These are phyloP conservation scores for Stagonosporopsis rhizophila DNA, from an alignment of 2,329 filamentous ascomycete genomes.

Conservation along the genomic window DNA sequence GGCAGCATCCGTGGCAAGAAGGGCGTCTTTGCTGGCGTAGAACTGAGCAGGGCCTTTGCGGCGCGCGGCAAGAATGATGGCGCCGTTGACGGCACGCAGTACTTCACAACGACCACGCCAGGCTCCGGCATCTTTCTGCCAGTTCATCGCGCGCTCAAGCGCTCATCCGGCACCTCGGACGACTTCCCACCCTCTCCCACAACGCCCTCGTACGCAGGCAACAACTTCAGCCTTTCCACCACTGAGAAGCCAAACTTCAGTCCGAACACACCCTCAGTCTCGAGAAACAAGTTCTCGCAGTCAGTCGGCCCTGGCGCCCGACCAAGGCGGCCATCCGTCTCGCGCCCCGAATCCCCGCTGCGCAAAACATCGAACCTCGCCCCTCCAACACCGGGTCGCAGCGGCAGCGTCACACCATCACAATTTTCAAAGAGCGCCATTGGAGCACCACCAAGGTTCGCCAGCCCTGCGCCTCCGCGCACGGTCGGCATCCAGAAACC, in stretches of 20 bases:
- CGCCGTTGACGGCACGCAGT: conserved; percentile 82
- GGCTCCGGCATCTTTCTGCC: conserved; percentile 95
- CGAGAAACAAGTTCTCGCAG: conserved; percentile 89
- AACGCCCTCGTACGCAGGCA: conserved; percentile 64
- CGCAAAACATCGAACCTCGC: conserved; percentile 60
- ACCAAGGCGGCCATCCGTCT: conserved; percentile 76
- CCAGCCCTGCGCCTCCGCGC: conserved; percentile 65
- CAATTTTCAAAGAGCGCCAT: conserved; percentile 61
- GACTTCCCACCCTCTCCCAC: conserved; percentile 72
- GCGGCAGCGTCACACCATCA: conserved; percentile 62
- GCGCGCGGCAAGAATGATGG: conserved; percentile 91
- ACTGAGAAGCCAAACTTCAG: conserved; percentile 54
- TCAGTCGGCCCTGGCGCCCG: conserved; percentile 75
- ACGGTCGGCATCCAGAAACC: conserved; percentile 64
- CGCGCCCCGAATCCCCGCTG: conserved; percentile 85
- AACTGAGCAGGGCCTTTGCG: conserved; percentile 82
- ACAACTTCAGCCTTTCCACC: conserved; percentile 63
- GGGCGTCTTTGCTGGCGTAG: conserved; percentile 90
- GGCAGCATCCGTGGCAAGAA: conserved; percentile 87
- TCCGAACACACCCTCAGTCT: conserved; percentile 64
- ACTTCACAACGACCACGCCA: conserved; percentile 80
- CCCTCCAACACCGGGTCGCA: conserved; percentile 60
- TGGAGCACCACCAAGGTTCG: conserved; percentile 64
- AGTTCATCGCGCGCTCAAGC: conserved; percentile 77
- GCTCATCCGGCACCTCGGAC: conserved; percentile 63